Conservation (phyloP, 1,139 yeast species). For the Kurtzmaniella quercitrusa region DNA sequence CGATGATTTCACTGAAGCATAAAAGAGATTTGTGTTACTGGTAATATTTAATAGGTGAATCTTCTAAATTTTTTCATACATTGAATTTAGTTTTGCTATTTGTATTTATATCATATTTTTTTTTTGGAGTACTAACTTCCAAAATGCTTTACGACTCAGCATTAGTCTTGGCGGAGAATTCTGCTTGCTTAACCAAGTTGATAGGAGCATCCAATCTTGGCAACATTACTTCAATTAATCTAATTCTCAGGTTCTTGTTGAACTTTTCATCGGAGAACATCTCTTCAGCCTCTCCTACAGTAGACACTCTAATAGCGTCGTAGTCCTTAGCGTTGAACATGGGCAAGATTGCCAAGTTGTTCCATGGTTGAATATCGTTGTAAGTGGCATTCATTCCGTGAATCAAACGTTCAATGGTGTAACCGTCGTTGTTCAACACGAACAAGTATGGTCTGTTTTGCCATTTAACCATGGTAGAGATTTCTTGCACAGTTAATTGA, state of each 20-base stretch:
- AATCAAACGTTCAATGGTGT: conserved; percentile 37
- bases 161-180: conserved; percentile 20
- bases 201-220: conserved; percentile 35
- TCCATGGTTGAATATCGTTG: conserved; percentile 40
- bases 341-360: conserved; percentile 27
- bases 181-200: conserved; percentile 28
- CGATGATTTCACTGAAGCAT: no score
- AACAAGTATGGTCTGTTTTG: conserved; percentile 31
- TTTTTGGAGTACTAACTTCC: neutral
- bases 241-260: conserved; percentile 25
- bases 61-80: no score
- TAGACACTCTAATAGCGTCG: conserved; percentile 23
- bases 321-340: conserved; percentile 27
- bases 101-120: neutral
- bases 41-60: no score
- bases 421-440: conserved; percentile 38
- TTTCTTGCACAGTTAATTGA: conserved; percentile 42
- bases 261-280: conserved; percentile 26
- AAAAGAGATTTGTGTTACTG: no score
- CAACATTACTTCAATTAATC: conserved; percentile 34
- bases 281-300: conserved; percentile 22
- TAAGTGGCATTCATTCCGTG: conserved; percentile 34
- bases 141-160: conserved; percentile 6
- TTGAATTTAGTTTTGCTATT: no score
- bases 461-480: conserved; percentile 34